Percentiles rank a stretch among this genome's conserved stretches.
phyloP scores from a whole-genome alignment of 73 alveolate species.

The Uronychia binucleata region DNA sequence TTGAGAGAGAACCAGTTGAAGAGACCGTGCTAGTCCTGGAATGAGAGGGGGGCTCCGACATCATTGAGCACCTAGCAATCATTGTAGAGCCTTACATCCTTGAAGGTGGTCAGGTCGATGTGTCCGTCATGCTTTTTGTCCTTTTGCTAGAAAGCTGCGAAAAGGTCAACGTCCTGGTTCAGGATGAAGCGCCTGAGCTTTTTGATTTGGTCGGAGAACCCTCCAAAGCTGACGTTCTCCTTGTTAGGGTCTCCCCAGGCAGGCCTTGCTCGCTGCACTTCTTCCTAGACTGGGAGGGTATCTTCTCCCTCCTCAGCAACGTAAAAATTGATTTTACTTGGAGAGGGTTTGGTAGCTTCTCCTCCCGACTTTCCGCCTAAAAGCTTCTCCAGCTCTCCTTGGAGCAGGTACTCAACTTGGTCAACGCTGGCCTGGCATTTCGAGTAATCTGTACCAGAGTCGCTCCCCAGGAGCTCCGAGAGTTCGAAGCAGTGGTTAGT shows the following conservation, averaged over 20 bases:
- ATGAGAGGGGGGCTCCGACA: neutral
- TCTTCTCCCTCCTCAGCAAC: too few species aligned
- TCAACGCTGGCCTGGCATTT: neutral
- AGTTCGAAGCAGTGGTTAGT: neutral
- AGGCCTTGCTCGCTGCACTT: too few species aligned
- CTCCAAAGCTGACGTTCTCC: too few species aligned
- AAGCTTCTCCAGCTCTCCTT: neutral
- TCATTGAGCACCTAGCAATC: neutral
- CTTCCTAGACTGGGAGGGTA: too few species aligned
- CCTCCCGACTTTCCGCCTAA: too few species aligned
- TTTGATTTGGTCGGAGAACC: neutral
- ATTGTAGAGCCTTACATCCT: neutral
- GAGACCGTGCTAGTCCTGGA: neutral
- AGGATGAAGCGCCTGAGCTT: neutral
- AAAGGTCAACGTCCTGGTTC: neutral
- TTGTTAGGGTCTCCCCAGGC: too few species aligned
- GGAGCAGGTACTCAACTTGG: neutral
- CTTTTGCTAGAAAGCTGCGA: too few species aligned
- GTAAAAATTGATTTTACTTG: too few species aligned
- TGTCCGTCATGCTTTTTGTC: neutral
- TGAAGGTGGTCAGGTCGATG: neutral
- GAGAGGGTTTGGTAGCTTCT: too few species aligned
- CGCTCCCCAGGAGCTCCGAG: neutral
- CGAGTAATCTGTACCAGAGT: neutral
- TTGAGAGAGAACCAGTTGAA: neutral